Conservation (phyloP, 2,329 filamentous ascomycete species). For the Ophiostoma populinum region DNA sequence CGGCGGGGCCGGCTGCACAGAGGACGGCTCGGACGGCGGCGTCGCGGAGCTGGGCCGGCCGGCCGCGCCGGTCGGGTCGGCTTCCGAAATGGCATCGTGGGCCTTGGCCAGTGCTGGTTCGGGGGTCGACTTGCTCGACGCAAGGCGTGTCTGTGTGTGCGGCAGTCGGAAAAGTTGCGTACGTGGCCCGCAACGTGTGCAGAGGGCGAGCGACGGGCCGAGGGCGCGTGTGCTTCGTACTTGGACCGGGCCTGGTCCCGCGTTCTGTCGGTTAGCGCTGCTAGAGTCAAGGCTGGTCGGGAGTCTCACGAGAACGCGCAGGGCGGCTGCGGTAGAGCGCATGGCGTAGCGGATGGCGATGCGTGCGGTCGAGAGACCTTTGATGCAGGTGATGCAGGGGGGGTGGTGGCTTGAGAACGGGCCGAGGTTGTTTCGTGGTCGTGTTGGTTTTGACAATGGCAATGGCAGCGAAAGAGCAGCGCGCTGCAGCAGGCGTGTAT, state of each 20-base stretch:
- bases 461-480: too few relatives aligned
- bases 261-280: slow-evolving; percentile 2
- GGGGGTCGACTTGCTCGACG: background rate
- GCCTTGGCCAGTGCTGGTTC: too few relatives aligned
- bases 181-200: background rate
- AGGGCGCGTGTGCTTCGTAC: background rate
- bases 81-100: background rate
- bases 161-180: background rate
- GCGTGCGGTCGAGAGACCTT: background rate
- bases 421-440: too few relatives aligned
- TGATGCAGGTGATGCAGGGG: too few relatives aligned
- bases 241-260: background rate
- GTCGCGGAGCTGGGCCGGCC: background rate
- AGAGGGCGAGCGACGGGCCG: background rate
- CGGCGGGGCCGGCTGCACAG: too few relatives aligned
- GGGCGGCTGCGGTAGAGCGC: slow-evolving; percentile 4
- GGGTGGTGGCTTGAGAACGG: too few relatives aligned
- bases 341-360: background rate
- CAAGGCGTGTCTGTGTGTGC: background rate
- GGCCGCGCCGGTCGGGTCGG: background rate
- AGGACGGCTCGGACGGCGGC: slow-evolving; percentile 11
- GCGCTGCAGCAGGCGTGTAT: too few relatives aligned
- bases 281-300: too few relatives aligned
- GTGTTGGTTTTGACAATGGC: too few relatives aligned
- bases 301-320: slow-evolving; percentile 9